These are phyloP conservation scores for Xylaria multiplex DNA, from an alignment of 2,329 filamentous ascomycete genomes.

Conservation along the genomic window DNA sequence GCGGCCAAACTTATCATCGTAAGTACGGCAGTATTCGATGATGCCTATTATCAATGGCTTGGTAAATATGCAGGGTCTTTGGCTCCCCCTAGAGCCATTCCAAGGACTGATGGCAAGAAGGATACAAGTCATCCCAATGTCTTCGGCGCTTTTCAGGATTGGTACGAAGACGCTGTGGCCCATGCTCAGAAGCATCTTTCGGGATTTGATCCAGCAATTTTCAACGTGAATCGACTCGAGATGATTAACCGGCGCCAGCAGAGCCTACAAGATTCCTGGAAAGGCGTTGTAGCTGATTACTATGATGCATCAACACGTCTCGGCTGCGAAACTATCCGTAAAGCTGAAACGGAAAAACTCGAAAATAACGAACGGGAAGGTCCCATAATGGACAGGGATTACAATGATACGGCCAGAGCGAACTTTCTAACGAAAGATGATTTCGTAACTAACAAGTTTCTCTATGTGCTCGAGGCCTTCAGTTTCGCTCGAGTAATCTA, in stretches of 20 bases:
- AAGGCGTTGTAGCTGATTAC: slow-evolving; percentile 25
- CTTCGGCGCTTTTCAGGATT: slow-evolving; percentile 41
- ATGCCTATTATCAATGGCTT: slow-evolving; percentile 37
- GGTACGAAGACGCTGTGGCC: slow-evolving; percentile 39
- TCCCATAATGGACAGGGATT: slow-evolving; percentile 9
- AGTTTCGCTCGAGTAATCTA: slow-evolving; percentile 54
- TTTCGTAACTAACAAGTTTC: slow-evolving; percentile 27
- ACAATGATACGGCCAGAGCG: slow-evolving; percentile 11
- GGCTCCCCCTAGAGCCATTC: slow-evolving; percentile 27
- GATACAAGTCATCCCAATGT: slow-evolving; percentile 26
- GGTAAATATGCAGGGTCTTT: slow-evolving; percentile 36
- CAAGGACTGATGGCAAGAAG: slow-evolving; percentile 5
- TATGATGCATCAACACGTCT: slow-evolving; percentile 30
- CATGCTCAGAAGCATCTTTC: slow-evolving; percentile 31
- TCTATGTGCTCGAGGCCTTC: slow-evolving; percentile 51
- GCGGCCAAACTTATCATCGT: slow-evolving; percentile 54
- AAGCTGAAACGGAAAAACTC: slow-evolving; percentile 13
- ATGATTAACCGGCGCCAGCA: slow-evolving; percentile 20
- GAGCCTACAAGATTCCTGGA: slow-evolving; percentile 18
- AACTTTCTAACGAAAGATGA: slow-evolving; percentile 2
- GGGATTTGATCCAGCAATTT: slow-evolving; percentile 23
- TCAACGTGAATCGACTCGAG: slow-evolving; percentile 19
- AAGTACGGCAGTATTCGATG: slow-evolving; percentile 45
- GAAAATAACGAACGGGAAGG: slow-evolving; percentile 3
- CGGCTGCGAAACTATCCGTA: slow-evolving; percentile 15